Percentiles rank a stretch among this genome's conserved stretches.
Conservation (phyloP, 805 yeast genomes). For the Candida koratica region DNA sequence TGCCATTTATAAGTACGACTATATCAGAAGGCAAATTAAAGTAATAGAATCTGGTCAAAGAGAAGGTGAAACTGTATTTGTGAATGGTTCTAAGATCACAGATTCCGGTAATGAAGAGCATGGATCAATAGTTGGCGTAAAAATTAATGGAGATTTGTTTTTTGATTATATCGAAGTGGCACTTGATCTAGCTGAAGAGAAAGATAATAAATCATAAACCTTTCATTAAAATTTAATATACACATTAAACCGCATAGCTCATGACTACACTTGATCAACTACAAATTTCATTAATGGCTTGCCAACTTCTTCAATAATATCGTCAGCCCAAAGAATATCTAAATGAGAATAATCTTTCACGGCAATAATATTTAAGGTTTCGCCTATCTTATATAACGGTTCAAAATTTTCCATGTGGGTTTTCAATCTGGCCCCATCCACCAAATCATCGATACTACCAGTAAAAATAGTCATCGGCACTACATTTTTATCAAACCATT, state of each 20-base stretch:
- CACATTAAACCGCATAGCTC: not conserved
- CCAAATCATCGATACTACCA: conserved; percentile 72
- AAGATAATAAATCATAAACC: conserved; percentile 3
- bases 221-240: not conserved
- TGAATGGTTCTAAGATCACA: conserved; percentile 11
- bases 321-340: conserved; percentile 91
- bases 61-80: conserved; percentile 25
- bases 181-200: conserved; percentile 17
- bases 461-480: conserved; percentile 66
- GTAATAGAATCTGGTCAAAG: conserved; percentile 29
- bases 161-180: conserved; percentile 18
- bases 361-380: conserved; percentile 36
- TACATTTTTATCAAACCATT: conserved; percentile 46
- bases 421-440: conserved; percentile 65
- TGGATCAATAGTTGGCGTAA: conserved; percentile 18
- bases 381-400: conserved; percentile 34
- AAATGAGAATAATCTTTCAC: conserved; percentile 74
- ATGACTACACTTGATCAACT: not conserved
- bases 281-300: conserved; percentile 14
- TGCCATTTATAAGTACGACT: conserved; percentile 21
- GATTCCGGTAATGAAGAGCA: conserved; percentile 15
- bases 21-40: conserved; percentile 21
- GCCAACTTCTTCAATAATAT: conserved; percentile 65
- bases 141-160: conserved; percentile 16
- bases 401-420: conserved; percentile 64